Base-by-base conservation (phyloP, 768 basidiomycete genomes). In the Lanmaoa rubissima region DNA sequence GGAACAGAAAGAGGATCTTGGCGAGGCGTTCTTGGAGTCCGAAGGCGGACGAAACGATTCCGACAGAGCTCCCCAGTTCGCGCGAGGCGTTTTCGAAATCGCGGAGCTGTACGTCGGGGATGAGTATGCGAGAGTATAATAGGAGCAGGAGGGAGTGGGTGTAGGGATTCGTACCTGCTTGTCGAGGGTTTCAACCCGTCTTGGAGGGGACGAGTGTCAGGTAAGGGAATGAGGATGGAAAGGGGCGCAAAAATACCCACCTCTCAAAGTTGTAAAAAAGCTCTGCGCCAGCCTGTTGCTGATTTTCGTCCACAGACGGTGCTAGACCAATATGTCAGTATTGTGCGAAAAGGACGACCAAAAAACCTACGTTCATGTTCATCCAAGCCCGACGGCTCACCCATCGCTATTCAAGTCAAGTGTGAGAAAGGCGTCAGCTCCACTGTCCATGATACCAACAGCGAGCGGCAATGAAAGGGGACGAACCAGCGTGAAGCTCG, bases 81-180 rank as follows among this genome's bases (percentile, higher is more conserved):
- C 80, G 79, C 10, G 79, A 79, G 3, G 82, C 76, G 21, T 81
- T 82, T 44, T 79, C 77, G 51, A 83, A 83, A 63, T 80, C 80
- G 9, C 79, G 74, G n/a, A 82, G 75, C 78, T 81, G 40, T 9
- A n/a, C 11, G 5, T 19, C 6, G 14, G 17, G 8, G 13, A 28
- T 58, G 43, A 51, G 43, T 5, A 40, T n/a, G n/a, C 17, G 17
- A 17, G n/a, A 16, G n/a, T 28, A 19, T 12, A 14, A 31, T 4
- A 16, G 14, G 28, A 21, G 44, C 26, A 46, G 21, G 21, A 11
- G 17, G 14, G 17, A 41, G 6, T 0, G 4, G 42, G 26, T 32
- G 13, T 11, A 31, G 7, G 16, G 3, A 2, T 19, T 40, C 72
- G 48, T 76, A 65, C 73, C 72, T 83, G 78, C 53, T 75, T 75